Base-by-base conservation (phyloP, 1,284 basidiomycete genomes). In the Phlebopus sp. region DNA sequence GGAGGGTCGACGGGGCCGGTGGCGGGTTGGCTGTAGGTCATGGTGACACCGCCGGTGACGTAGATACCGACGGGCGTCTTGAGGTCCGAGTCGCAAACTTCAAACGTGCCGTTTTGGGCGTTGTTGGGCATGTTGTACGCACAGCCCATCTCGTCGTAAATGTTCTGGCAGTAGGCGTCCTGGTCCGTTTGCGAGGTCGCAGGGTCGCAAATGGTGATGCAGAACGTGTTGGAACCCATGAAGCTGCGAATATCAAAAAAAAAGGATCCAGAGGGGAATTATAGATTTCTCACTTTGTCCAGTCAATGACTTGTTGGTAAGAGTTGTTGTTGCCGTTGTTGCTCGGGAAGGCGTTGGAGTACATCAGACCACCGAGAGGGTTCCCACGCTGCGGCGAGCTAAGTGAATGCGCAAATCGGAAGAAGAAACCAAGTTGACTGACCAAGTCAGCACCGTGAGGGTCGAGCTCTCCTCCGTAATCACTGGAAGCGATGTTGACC, bases 381-480 rank as follows among this genome's bases (percentile, higher is more conserved):
- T 82, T 82, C 2, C 79, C 81, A 68, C 78, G 70, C 84, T 77
- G 14, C 6, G 52, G 32, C 64, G 43, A 17, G 29, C 21, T 23
- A 4, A 15, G 14, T 21, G 15, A 5, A 9, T 2, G 4, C n/a
- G n/a, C 4, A 6, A 17, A 13, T 1, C 19, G 37, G 18, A 2
- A 8, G 1, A 6, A 1, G n/a, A 0, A 3, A 15, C 5, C 0
- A 1, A 17, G 5, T 17, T 5, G 4, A 55, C 69, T 7, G 53
- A 79, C 75, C 40, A 69, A 55, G 60, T 82, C 80, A 51, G 80
- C 79, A 54, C 84, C 84, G 50, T 82, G 78, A 23, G 81, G 78
- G 55, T 86, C 84, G 42, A 86, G 75, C 67, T 86, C 84, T 53
- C 87, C 87, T 59, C 87, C 87, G 18, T 59, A 77, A 58, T 90